Evolutionary conservation across 768 basidiomycete species (phyloP).

Genomic region (Clitopilus passeckerianus): DNA sequence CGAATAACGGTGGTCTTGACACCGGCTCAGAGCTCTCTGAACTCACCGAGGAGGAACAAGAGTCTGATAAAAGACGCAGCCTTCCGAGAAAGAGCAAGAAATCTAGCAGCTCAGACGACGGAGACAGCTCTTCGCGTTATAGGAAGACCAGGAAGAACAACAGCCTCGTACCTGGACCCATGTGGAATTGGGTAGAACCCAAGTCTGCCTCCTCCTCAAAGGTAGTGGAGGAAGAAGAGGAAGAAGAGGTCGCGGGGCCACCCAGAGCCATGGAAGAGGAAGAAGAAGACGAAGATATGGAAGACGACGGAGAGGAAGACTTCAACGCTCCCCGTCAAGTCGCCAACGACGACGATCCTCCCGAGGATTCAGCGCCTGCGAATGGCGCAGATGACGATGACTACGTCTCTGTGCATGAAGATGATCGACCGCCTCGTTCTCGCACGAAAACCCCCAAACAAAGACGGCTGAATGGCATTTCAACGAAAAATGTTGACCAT

Average conservation of each 20-base stretch:
- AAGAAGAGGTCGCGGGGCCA: constrained; percentile 40
- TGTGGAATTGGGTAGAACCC: constrained; percentile 83
- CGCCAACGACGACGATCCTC: constrained; percentile 2
- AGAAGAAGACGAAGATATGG: constrained; percentile 40
- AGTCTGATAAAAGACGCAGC: constrained; percentile 29
- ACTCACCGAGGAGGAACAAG: constrained; percentile 78
- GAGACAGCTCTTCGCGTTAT: constrained; percentile 15
- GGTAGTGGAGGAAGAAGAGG: constrained; percentile 46
- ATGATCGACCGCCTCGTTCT: constrained; percentile 3
- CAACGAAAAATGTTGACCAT: constrained; percentile 6
- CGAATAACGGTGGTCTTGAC: constrained; percentile 40
- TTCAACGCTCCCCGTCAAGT: constrained; percentile 9
- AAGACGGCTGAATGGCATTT: constrained; percentile 4
- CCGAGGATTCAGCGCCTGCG: constrained; percentile 13
- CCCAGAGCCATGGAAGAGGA: constrained; percentile 62
- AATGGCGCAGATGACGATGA: constrained; percentile 11
- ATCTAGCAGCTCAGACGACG: constrained; percentile 8
- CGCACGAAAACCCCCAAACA: constrained; percentile 8
- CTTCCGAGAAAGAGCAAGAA: constrained; percentile 15
- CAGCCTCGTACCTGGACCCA: constrained; percentile 70
- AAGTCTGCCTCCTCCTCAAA: constrained; percentile 26
- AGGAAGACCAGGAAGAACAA: constrained; percentile 24
- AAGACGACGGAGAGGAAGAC: constrained; percentile 27
- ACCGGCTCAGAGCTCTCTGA: constrained; percentile 77
- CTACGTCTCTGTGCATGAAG: constrained; percentile 10